phyloP scores from a whole-genome alignment of 2,329 filamentous ascomycete genomes.

The Ophiosphaerella narmari region DNA sequence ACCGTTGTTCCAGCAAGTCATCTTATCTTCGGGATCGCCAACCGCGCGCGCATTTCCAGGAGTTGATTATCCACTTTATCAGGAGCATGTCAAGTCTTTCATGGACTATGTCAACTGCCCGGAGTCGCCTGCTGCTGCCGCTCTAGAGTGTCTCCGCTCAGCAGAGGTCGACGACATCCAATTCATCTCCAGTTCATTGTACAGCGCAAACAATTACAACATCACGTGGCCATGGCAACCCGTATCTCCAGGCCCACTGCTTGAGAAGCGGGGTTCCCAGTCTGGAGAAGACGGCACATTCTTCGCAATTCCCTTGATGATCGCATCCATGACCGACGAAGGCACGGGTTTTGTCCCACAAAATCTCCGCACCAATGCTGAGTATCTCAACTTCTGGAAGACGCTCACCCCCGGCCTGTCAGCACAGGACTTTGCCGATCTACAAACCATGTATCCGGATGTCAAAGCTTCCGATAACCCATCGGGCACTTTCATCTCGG shows the following conservation, averaged over 20 bases:
- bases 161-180: constrained; percentile 47
- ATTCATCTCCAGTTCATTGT: constrained; percentile 47
- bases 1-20: constrained; percentile 39
- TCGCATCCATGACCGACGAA: constrained; percentile 46
- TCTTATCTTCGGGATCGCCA: constrained; percentile 41
- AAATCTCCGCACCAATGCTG: constrained; percentile 41
- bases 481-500: constrained; percentile 46
- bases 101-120: constrained; percentile 38
- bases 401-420: constrained; percentile 38
- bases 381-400: constrained; percentile 41
- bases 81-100: constrained; percentile 35
- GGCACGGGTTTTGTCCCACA: constrained; percentile 37
- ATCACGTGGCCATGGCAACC: constrained; percentile 58
- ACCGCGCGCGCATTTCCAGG: constrained; percentile 43
- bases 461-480: constrained; percentile 28
- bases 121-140: constrained; percentile 27
- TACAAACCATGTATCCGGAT: constrained; percentile 38
- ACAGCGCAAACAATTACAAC: constrained; percentile 44
- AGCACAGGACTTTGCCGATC: constrained; percentile 32
- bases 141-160: constrained; percentile 48
- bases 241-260: constrained; percentile 50
- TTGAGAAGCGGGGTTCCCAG: constrained; percentile 54
- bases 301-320: constrained; percentile 39
- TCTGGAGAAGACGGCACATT: constrained; percentile 42
- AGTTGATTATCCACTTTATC: constrained; percentile 36